These are phyloP conservation scores for Hanseniaspora guilliermondii DNA, from an alignment of 805 yeast species.

Conservation along the genomic window DNA sequence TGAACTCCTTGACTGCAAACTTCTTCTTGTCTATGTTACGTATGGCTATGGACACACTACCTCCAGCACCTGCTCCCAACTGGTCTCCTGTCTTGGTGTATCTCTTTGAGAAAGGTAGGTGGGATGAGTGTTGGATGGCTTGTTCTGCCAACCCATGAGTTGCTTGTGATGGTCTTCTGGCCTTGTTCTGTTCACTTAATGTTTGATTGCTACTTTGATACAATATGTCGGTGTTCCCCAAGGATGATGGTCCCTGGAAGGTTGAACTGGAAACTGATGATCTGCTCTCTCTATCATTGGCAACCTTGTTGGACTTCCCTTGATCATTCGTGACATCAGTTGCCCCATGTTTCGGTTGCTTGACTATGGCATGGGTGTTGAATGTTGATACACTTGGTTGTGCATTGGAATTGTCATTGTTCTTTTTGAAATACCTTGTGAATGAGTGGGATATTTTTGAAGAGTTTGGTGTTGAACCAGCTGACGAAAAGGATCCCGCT, in stretches of 20 bases:
- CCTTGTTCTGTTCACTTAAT: not conserved
- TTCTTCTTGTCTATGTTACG: slow-evolving; percentile 54
- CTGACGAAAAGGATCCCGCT: not conserved
- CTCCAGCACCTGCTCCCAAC: slow-evolving; percentile 93
- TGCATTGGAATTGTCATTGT: not conserved
- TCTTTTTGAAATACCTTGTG: slow-evolving; percentile 13
- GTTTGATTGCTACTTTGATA: slow-evolving; percentile 11
- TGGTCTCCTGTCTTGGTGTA: slow-evolving; percentile 75
- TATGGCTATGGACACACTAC: slow-evolving; percentile 64
- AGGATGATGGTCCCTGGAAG: slow-evolving; percentile 14
- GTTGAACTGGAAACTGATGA: slow-evolving; percentile 11
- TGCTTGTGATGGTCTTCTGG: not conserved
- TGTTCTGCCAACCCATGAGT: slow-evolving; percentile 3
- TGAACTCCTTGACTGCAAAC: slow-evolving; percentile 87
- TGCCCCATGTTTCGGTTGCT: not conserved
- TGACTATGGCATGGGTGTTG: slow-evolving; percentile 14
- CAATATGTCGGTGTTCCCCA: slow-evolving; percentile 14
- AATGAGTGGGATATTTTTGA: slow-evolving; percentile 8
- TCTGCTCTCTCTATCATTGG: not conserved
- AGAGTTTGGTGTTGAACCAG: slow-evolving; percentile 8
- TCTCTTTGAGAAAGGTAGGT: slow-evolving; percentile 54
- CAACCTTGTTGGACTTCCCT: not conserved
- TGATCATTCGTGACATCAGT: not conserved
- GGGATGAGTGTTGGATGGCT: slow-evolving; percentile 15
- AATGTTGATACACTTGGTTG: slow-evolving; percentile 14